Conservation (phyloP, 257 asterid genomes). For the Forsythia viridissima region DNA sequence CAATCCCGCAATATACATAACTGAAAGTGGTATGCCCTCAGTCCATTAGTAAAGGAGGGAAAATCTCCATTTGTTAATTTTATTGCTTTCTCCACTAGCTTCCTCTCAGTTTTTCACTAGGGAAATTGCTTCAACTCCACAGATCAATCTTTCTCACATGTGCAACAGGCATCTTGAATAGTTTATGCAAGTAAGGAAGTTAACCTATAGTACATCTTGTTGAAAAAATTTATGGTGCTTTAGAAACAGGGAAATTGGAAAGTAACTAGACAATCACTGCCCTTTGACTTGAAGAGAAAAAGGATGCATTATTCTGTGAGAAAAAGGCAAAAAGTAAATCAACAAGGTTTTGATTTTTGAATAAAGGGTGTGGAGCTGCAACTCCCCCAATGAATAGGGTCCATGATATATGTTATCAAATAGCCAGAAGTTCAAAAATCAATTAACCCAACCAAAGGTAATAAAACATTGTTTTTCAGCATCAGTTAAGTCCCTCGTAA, state of each 20-base stretch:
- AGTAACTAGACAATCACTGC: not conserved
- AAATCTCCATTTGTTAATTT: not conserved
- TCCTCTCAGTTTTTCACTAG: not conserved
- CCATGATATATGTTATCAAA: no score
- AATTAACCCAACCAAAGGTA: not conserved
- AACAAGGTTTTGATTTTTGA: not conserved
- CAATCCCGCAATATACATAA: conserved; percentile 45
- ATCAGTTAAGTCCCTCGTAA: not conserved
- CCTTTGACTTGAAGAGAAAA: not conserved
- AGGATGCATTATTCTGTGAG: no score
- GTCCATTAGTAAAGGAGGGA: not conserved
- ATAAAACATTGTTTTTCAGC: not conserved
- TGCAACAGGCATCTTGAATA: not conserved
- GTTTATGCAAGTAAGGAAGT: not conserved
- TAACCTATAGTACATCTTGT: not conserved
- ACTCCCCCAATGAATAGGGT: not conserved
- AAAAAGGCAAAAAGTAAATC: not conserved
- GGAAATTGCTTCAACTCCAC: not conserved
- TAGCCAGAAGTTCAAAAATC: not conserved
- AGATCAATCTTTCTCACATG: not conserved
- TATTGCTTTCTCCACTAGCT: not conserved
- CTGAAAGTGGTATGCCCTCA: conserved; percentile 50
- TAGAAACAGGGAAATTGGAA: no score
- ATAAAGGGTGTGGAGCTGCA: not conserved
- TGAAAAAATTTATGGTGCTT: not conserved